Evolutionary conservation across 768 basidiomycete species (phyloP).

Genomic region (Russula sp.): DNA sequence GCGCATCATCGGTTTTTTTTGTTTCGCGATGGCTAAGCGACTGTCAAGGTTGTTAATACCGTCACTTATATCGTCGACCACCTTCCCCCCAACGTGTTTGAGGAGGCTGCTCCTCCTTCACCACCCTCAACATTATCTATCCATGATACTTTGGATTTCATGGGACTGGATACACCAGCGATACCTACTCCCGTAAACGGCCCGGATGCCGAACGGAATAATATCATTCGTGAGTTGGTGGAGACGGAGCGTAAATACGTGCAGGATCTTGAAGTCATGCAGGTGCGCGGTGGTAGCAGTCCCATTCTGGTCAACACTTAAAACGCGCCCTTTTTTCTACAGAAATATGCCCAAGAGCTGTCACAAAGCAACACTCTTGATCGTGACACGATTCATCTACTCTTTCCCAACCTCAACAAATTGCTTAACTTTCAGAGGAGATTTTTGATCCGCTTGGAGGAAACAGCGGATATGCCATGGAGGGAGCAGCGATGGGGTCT

Average conservation of each 20-base stretch:
- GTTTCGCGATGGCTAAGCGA: slow-evolving; percentile 12
- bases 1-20: slow-evolving; percentile 25
- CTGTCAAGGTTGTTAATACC: slow-evolving; percentile 74
- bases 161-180: slow-evolving; percentile 40
- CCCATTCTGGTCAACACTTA: background rate
- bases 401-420: slow-evolving; percentile 93
- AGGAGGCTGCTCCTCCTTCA: slow-evolving; percentile 49
- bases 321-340: slow-evolving; percentile 25
- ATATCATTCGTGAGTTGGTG: slow-evolving; percentile 82
- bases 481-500: slow-evolving; percentile 84
- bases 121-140: slow-evolving; percentile 45
- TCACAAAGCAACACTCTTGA: slow-evolving; percentile 80
- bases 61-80: slow-evolving; percentile 77
- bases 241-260: slow-evolving; percentile 97
- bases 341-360: slow-evolving; percentile 88
- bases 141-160: slow-evolving; percentile 56
- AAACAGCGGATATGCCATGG: slow-evolving; percentile 77
- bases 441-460: slow-evolving; percentile 86
- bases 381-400: slow-evolving; percentile 90
- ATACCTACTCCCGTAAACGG: slow-evolving; percentile 44
- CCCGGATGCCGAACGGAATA: slow-evolving; percentile 63
- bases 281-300: slow-evolving; percentile 46
- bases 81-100: slow-evolving; percentile 64
- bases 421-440: slow-evolving; percentile 94
- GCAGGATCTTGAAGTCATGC: slow-evolving; percentile 92